Evolutionary conservation across 2,329 filamentous ascomycete genomes (phyloP).

Genomic region (Chrysoporthe cubensis): DNA sequence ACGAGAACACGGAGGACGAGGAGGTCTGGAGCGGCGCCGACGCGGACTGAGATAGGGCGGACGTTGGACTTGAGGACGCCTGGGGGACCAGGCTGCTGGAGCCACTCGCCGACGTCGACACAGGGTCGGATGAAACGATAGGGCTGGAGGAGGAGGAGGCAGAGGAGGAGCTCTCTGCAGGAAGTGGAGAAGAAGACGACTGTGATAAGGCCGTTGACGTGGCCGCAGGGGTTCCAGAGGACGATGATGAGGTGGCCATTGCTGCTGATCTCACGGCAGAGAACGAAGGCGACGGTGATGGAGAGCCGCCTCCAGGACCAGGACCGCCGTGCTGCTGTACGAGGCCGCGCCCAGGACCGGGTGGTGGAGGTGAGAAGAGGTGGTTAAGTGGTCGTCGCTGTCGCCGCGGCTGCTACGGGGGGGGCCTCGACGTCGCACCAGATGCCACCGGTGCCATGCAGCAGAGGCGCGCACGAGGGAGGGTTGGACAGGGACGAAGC

Average conservation of each 20-base stretch:
- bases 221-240: background rate
- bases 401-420: background rate
- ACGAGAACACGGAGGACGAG: background rate
- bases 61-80: background rate
- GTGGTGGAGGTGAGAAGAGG: background rate
- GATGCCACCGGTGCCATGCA: background rate
- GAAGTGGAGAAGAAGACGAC: conserved; percentile 2
- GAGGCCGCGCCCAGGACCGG: background rate
- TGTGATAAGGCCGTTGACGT: background rate
- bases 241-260: conserved; percentile 4
- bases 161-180: background rate
- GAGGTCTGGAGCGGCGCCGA: background rate
- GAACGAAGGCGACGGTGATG: background rate
- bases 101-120: conserved; percentile 7
- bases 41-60: background rate
- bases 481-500: background rate
- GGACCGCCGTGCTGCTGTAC: background rate
- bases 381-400: background rate
- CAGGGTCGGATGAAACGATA: background rate
- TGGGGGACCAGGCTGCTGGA: background rate
- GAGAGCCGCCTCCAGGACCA: background rate
- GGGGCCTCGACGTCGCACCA: background rate
- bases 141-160: background rate
- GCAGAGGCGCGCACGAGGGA: background rate
- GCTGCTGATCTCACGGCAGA: background rate